phyloP scores from a whole-genome alignment of 2,329 filamentous ascomycete species.

The Rhynchosporium graminicola region DNA sequence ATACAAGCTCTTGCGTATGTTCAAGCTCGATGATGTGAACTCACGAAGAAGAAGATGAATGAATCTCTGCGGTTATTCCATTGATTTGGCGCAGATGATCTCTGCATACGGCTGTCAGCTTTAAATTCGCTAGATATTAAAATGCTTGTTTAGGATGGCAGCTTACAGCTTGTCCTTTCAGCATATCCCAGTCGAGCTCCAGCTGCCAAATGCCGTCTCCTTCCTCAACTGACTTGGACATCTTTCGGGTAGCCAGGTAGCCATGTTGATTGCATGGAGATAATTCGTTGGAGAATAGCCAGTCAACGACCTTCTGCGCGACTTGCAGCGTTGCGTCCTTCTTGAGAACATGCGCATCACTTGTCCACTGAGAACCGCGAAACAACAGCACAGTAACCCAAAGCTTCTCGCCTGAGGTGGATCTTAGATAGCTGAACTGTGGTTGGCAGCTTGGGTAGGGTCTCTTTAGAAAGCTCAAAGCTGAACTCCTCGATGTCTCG shows the following conservation, averaged over 20 bases:
- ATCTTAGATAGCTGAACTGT: no score
- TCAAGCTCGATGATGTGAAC: not conserved
- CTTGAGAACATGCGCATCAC: not conserved
- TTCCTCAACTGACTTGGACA: not conserved
- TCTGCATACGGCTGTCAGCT: not conserved
- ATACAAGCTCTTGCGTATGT: no score
- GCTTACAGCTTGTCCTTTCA: not conserved
- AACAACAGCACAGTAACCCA: not conserved
- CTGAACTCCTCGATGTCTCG: no score
- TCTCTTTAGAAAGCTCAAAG: no score
- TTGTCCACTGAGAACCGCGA: not conserved
- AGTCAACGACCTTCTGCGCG: not conserved
- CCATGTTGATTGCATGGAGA: not conserved
- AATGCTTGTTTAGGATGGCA: not conserved
- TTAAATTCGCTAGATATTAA: not conserved
- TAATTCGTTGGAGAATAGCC: not conserved
- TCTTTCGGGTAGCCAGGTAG: not conserved
- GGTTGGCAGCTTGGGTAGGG: no score
- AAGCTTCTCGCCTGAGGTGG: not conserved
- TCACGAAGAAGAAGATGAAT: not conserved
- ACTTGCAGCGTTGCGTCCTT: not conserved
- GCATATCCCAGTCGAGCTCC: not conserved
- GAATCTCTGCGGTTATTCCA: not conserved
- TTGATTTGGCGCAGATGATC: not conserved
- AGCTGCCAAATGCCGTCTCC: not conserved